Base-by-base conservation (phyloP, 108 stramenopile genomes). In the Nitzschia sp. region DNA sequence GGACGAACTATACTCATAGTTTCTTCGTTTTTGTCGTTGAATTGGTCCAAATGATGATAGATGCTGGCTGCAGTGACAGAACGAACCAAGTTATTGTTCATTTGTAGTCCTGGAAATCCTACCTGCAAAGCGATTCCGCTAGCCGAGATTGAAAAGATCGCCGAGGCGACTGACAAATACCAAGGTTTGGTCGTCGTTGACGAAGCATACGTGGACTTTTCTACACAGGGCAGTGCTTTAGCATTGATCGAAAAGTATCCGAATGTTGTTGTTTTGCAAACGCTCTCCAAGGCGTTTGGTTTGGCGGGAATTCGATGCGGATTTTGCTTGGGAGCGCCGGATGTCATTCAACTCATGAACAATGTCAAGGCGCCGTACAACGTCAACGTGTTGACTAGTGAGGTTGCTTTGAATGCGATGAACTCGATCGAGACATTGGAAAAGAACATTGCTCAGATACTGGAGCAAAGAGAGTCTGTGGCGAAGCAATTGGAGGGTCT, bases 281-380 rank as follows among this genome's bases (percentile, higher is more conserved):
- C 97, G 34, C 70, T 98, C 17, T 92, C 90, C 56, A 98, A 98
- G 78, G 97, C 97, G 13, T 98, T 98, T 79, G 97, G 97, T 35
- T 74, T 98, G 68, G 97, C 97, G 17, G 97, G 94, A 4, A 96
- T 98, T 66, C 93, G 97, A 55, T 95, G 92, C 48, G 97, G 97
- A 54, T 94, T 98, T 77, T 92, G 92, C 42, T 82, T 96, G 54
- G 95, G 89, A n/a, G 60, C 82, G 35, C 81, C 87, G 5, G 86
- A 87, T 60, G 82, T 98, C 15, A 94, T 98, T 73, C 93, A 95
- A 68, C 78, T 95, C 21, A 92, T 98, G 92, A 97, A 97, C 80
- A 97, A 96, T 72, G 94, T 96, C 70, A 98, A 98, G 82, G 96
- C 96, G 30, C 97, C 97, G 23, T 98, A 98, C 89, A 97, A 96